phyloP scores from a whole-genome alignment of 495 filamentous ascomycete species.

The Xylaria intraflava region DNA sequence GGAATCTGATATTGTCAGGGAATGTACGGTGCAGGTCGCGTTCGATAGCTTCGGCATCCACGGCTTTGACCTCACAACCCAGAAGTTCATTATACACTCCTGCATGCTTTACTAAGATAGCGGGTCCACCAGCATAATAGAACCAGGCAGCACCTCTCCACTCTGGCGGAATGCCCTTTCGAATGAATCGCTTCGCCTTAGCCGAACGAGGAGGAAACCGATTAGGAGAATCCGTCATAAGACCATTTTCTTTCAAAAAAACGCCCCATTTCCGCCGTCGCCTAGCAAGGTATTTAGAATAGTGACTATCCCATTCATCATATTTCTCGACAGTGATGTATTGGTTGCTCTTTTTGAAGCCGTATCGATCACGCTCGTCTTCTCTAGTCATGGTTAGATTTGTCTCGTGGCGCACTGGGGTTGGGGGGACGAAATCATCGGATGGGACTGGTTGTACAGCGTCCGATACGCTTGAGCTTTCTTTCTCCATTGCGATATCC shows the following conservation, averaged over 20 bases:
- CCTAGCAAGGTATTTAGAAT: conserved; percentile 60
- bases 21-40: conserved; percentile 93
- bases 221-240: conserved; percentile 63
- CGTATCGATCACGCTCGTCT: conserved; percentile 68
- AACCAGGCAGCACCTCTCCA: conserved; percentile 95
- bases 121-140: conserved; percentile 88
- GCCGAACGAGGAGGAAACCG: conserved; percentile 72
- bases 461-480: conserved; percentile 24
- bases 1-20: conserved; percentile 85
- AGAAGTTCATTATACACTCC: conserved; percentile 70
- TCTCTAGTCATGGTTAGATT: conserved; percentile 17
- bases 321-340: conserved; percentile 72
- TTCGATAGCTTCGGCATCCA: conserved; percentile 88
- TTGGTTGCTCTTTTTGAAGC: conserved; percentile 82
- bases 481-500: conserved; percentile 3
- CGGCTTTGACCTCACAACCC: conserved; percentile 51
- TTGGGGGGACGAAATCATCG: conserved; percentile 7
- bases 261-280: conserved; percentile 75
- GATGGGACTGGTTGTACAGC: conserved; percentile 15
- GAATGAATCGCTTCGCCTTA: conserved; percentile 81
- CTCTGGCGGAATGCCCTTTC: conserved; percentile 93
- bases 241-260: conserved; percentile 67
- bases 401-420: conserved; percentile 20
- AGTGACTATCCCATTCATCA: conserved; percentile 70
- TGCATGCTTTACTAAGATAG: conserved; percentile 61